These are phyloP conservation scores for Colletotrichum scovillei DNA, from an alignment of 2,329 filamentous ascomycete genomes.

Conservation along the genomic window DNA sequence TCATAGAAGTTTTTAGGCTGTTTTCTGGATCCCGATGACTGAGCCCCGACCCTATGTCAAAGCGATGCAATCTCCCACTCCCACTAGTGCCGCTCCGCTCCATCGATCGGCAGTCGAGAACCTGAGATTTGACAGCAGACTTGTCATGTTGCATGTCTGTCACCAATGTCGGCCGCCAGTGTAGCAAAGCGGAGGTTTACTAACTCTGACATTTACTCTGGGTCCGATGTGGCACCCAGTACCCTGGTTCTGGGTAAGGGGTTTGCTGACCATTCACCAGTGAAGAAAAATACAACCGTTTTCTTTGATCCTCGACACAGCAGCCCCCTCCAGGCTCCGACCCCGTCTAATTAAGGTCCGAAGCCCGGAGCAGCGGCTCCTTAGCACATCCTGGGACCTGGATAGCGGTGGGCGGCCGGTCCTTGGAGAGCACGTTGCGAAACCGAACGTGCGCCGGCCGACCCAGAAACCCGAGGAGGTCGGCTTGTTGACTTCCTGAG, in stretches of 20 bases:
- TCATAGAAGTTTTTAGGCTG: not conserved
- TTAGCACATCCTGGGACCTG: not conserved
- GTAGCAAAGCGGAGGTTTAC: not conserved
- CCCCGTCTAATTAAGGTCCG: slow-evolving; percentile 17
- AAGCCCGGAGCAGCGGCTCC: not conserved
- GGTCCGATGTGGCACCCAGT: not conserved
- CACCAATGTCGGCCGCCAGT: not conserved
- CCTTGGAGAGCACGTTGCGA: not conserved
- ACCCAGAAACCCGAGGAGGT: not conserved
- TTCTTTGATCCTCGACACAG: not conserved
- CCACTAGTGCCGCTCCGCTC: slow-evolving; percentile 1
- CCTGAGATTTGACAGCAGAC: not conserved
- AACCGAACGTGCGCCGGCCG: not conserved
- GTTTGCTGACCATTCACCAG: not conserved
- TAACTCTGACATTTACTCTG: slow-evolving; percentile 8
- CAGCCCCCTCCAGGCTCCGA: not conserved
- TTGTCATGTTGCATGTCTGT: not conserved
- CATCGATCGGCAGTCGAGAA: slow-evolving; percentile 16
- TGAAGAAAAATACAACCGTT: not conserved
- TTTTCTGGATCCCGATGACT: not conserved
- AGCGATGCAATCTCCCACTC: slow-evolving; percentile 3
- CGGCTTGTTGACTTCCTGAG: not conserved
- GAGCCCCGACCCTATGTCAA: not conserved
- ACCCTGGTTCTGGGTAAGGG: slow-evolving; percentile 24
- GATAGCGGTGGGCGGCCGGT: slow-evolving; percentile 15